Conservation (phyloP, 148 eudicot genomes). For the Fagopyrum tataricum region DNA sequence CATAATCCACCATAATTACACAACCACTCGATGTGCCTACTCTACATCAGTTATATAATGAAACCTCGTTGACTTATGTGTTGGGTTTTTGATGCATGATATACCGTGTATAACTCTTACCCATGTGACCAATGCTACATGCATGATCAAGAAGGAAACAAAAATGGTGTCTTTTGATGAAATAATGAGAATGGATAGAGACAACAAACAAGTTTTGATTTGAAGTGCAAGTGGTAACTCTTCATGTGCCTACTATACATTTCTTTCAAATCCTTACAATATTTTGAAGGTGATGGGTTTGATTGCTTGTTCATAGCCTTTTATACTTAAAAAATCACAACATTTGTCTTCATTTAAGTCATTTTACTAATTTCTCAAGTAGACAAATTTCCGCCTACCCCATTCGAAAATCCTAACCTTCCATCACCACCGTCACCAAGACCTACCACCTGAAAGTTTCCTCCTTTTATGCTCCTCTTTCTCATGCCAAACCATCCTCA, state of each 20-base stretch:
- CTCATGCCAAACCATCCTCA: neutral
- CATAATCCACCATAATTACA: no score
- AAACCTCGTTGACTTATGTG: no score
- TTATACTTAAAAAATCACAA: neutral
- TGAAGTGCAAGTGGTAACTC: neutral
- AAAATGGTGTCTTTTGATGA: neutral
- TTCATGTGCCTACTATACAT: constrained; percentile 2
- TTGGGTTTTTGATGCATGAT: no score
- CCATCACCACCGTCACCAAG: neutral
- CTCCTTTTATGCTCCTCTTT: neutral
- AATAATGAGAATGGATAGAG: neutral
- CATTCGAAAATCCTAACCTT: neutral
- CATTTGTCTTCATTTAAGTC: constrained; percentile 9
- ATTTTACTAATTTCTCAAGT: neutral
- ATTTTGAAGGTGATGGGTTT: neutral
- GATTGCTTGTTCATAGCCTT: neutral
- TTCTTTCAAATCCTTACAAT: neutral
- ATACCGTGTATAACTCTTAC: neutral
- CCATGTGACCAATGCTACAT: neutral
- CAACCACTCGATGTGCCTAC: no score
- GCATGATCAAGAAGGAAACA: constrained; percentile 5
- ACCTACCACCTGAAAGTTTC: neutral
- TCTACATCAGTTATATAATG: no score
- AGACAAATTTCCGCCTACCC: neutral
- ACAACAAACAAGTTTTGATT: neutral